Conservation (phyloP, 768 basidiomycete species). For the Lepiota subincarnata region DNA sequence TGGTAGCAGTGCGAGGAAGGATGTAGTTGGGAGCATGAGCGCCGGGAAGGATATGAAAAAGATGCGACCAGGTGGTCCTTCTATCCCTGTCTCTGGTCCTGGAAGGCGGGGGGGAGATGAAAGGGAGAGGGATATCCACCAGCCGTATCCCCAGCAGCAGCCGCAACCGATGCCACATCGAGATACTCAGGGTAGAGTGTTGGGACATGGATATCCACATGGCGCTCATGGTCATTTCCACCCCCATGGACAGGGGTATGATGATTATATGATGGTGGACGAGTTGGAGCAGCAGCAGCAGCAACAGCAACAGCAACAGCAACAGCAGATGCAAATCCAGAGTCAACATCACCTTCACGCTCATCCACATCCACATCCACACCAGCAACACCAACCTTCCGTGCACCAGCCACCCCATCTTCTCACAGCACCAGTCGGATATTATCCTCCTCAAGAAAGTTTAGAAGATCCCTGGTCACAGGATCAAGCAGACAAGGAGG, state of each 20-base stretch:
- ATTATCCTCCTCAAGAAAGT: slow-evolving; percentile 3
- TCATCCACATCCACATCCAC: slow-evolving; percentile 9
- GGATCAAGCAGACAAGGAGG: slow-evolving; percentile 12
- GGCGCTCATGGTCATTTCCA: slow-evolving; percentile 3
- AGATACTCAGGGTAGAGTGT: slow-evolving; percentile 12
- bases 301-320: slow-evolving; percentile 7
- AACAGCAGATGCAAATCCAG: slow-evolving; percentile 12
- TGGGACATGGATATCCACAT: slow-evolving; percentile 15
- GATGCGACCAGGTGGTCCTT: slow-evolving; percentile 2
- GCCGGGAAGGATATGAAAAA: slow-evolving; percentile 10
- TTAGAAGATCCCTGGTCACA: slow-evolving; percentile 9
- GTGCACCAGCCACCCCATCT: slow-evolving; percentile 8
- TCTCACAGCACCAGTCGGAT: slow-evolving; percentile 3
- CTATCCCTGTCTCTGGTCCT: not conserved
- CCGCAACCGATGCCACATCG: slow-evolving; percentile 12
- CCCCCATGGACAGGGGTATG: slow-evolving; percentile 8
- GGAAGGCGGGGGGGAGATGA: slow-evolving; percentile 11
- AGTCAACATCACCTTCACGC: slow-evolving; percentile 11
- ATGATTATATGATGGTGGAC: slow-evolving; percentile 5
- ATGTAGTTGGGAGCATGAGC: slow-evolving; percentile 2
- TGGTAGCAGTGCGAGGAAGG: slow-evolving; percentile 3
- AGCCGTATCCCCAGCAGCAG: slow-evolving; percentile 9
- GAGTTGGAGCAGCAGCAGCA: slow-evolving; percentile 9
- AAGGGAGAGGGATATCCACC: slow-evolving; percentile 14
- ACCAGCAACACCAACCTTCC: slow-evolving; percentile 2